Conservation (phyloP, 495 filamentous ascomycete species). For the Pyrenopolyporus hunteri region DNA sequence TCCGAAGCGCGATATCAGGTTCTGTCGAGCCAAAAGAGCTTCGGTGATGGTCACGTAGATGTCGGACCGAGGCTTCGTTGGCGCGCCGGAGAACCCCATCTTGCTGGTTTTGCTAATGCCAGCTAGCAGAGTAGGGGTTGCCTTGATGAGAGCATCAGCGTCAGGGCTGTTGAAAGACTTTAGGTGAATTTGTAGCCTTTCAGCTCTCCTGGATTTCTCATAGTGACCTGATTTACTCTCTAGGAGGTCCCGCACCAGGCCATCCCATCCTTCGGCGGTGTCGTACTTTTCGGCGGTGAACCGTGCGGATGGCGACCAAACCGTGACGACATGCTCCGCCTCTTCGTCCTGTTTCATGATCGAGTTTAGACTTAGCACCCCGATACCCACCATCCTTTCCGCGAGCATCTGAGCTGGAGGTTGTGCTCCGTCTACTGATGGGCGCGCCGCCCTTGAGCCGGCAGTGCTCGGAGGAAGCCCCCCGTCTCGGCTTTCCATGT, state of each 20-base stretch:
- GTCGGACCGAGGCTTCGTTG: conserved; percentile 84
- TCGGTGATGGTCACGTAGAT: conserved; percentile 89
- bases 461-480: conserved; percentile 60
- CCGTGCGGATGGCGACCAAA: conserved; percentile 70
- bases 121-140: conserved; percentile 87
- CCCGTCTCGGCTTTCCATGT: conserved; percentile 51
- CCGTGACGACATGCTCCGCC: conserved; percentile 74
- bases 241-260: conserved; percentile 73
- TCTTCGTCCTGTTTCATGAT: conserved; percentile 78
- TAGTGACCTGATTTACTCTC: conserved; percentile 75
- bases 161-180: conserved; percentile 77
- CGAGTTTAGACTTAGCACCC: conserved; percentile 77
- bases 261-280: conserved; percentile 73
- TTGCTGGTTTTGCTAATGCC: conserved; percentile 78
- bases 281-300: conserved; percentile 58
- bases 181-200: conserved; percentile 76
- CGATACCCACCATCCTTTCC: conserved; percentile 76
- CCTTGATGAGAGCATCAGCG: conserved; percentile 76
- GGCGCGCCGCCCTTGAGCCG: conserved; percentile 53
- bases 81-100: conserved; percentile 94
- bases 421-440: conserved; percentile 55
- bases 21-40: conserved; percentile 74
- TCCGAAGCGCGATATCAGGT: conserved; percentile 78
- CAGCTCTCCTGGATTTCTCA: conserved; percentile 70
- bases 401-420: conserved; percentile 44